phyloP scores from a whole-genome alignment of 164 flowering plant genomes.

The Hamamelis virginiana region DNA sequence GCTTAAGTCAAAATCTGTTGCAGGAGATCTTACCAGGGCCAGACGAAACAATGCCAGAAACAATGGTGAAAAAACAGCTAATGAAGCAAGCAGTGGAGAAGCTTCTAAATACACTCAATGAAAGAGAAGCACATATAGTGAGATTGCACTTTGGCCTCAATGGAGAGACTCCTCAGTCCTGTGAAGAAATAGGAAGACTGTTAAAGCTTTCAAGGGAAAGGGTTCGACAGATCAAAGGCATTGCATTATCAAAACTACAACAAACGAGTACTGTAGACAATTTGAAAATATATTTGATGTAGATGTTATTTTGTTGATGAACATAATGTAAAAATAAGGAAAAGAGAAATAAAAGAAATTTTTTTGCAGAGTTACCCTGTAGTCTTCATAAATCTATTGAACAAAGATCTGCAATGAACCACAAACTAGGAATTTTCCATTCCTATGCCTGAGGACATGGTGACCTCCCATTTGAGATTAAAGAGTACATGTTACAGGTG shows the following conservation, averaged over 20 bases:
- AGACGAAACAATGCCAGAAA: slow-evolving; percentile 49
- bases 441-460: too few relatives aligned
- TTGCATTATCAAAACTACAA: slow-evolving; percentile 44
- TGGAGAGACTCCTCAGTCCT: slow-evolving; percentile 46
- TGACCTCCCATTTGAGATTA: too few relatives aligned
- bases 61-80: slow-evolving; percentile 35
- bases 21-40: slow-evolving; percentile 60
- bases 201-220: slow-evolving; percentile 60
- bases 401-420: too few relatives aligned
- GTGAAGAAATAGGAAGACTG: slow-evolving; percentile 50
- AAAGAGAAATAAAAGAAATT: too few relatives aligned
- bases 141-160: slow-evolving; percentile 45
- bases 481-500: too few relatives aligned
- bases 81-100: slow-evolving; percentile 37
- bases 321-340: too few relatives aligned
- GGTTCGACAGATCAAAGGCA: slow-evolving; percentile 45
- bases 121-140: slow-evolving; percentile 44
- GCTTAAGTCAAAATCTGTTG: slow-evolving; percentile 1
- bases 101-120: slow-evolving; percentile 32
- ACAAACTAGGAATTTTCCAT: too few relatives aligned
- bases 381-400: too few relatives aligned
- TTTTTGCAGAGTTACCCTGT: too few relatives aligned
- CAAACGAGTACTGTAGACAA: too few relatives aligned
- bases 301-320: too few relatives aligned
- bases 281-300: too few relatives aligned